These are phyloP conservation scores for Epichloe festucae DNA, from an alignment of 2,329 filamentous ascomycete species.

Conservation along the genomic window DNA sequence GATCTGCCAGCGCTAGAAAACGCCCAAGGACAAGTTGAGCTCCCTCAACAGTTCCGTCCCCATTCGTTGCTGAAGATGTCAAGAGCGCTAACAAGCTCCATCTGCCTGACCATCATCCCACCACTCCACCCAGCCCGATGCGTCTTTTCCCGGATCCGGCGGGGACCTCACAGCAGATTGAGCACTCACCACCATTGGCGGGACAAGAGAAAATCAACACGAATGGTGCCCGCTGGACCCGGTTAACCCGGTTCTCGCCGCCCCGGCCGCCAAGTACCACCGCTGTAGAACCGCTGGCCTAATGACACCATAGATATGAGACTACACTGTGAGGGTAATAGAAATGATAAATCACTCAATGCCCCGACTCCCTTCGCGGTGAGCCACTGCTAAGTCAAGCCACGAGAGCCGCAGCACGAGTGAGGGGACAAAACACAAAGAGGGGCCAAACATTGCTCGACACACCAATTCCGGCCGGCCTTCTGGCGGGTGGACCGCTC, in stretches of 20 bases:
- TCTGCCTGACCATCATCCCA: not conserved
- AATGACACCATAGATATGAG: not conserved
- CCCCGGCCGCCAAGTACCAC: conserved; percentile 2
- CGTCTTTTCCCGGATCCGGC: conserved; percentile 19
- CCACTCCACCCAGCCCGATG: conserved; percentile 6
- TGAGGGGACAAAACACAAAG: not conserved
- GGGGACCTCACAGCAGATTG: conserved; percentile 1
- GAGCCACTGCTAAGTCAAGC: conserved; percentile 2
- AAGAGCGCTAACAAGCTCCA: not conserved
- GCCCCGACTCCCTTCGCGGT: conserved; percentile 2
- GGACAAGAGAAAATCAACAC: conserved; percentile 1
- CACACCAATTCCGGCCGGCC: not conserved
- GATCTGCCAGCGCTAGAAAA: not conserved
- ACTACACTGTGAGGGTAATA: not conserved
- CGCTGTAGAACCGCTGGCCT: conserved; percentile 2
- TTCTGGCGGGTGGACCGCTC: not conserved
- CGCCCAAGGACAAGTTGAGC: not conserved
- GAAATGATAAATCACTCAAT: conserved; percentile 7
- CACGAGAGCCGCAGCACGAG: not conserved
- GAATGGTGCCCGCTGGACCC: not conserved
- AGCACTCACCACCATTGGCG: not conserved
- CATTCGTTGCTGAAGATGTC: not conserved
- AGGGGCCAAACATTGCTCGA: not conserved
- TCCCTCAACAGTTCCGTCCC: not conserved
- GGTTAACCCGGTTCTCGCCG: conserved; percentile 2